phyloP scores from a whole-genome alignment of 2,329 filamentous ascomycete genomes.

The Coniochaeta prunicola region DNA sequence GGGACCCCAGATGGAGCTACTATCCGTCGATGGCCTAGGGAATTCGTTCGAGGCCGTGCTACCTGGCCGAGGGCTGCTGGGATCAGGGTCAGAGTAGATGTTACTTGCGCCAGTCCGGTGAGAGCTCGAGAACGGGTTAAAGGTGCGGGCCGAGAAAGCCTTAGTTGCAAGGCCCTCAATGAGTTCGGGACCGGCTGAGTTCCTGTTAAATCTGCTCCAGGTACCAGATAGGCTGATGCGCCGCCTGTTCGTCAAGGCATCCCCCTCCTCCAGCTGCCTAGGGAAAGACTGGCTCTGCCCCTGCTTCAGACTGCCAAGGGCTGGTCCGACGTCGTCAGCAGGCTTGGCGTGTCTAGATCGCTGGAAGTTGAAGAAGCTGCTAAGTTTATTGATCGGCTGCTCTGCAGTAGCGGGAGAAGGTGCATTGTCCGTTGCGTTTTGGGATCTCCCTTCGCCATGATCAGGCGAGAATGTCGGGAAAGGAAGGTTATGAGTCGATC shows the following conservation, averaged over 20 bases:
- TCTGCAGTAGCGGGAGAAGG: conserved; percentile 31
- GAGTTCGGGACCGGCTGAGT: conserved; percentile 39
- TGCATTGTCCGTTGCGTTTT: conserved; percentile 25
- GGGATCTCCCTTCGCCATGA: conserved; percentile 34
- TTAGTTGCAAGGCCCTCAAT: conserved; percentile 26
- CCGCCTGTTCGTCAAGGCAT: conserved; percentile 43
- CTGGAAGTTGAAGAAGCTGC: conserved; percentile 48
- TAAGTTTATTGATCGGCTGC: conserved; percentile 33
- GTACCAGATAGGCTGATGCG: conserved; percentile 49
- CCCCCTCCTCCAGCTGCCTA: conserved; percentile 49
- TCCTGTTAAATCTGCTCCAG: conserved; percentile 51
- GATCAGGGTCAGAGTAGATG: conserved; percentile 46
- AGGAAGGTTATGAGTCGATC: conserved; percentile 50
- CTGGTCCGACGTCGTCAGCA: conserved; percentile 52
- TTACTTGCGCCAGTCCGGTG: conserved; percentile 36
- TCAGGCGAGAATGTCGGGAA: conserved; percentile 42
- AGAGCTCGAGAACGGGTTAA: conserved; percentile 40
- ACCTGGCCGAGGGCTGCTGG: conserved; percentile 55
- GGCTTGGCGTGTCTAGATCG: conserved; percentile 57
- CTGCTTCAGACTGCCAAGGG: conserved; percentile 61
- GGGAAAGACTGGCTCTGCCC: conserved; percentile 76
- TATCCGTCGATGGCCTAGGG: conserved; percentile 72
- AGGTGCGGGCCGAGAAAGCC: conserved; percentile 31
- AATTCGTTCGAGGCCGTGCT: conserved; percentile 65
- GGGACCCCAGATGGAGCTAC: conserved; percentile 65